phyloP scores from a whole-genome alignment of 352 stramenopile genomes.

The Saprolegnia diclina region DNA sequence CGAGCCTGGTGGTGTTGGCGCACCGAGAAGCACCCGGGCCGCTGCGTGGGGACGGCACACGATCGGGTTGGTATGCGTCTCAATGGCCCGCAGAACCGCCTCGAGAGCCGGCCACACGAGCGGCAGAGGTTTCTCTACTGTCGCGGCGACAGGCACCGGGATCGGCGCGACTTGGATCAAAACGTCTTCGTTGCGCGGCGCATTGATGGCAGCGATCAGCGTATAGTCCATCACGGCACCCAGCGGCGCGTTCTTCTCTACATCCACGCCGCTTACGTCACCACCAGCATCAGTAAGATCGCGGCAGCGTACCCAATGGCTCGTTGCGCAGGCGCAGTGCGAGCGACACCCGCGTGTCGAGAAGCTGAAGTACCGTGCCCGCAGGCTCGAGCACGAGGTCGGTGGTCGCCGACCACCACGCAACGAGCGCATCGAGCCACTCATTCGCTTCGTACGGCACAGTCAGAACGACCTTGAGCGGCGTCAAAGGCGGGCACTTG shows the following conservation, averaged over 20 bases:
- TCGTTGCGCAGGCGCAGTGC: constrained; percentile 5
- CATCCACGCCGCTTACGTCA: neutral
- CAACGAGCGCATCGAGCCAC: constrained; percentile 1
- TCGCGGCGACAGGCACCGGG: neutral
- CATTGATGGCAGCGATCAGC: neutral
- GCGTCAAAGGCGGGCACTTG: constrained; percentile 10
- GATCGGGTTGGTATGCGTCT: constrained; percentile 26
- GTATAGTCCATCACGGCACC: constrained; percentile 10
- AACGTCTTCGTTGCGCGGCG: neutral
- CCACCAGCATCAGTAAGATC: neutral
- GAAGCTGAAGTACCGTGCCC: neutral
- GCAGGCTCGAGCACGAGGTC: constrained; percentile 2
- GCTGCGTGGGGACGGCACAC: constrained; percentile 46
- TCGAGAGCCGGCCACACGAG: neutral
- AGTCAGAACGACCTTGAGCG: neutral
- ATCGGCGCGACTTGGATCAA: neutral
- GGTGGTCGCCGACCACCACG: neutral
- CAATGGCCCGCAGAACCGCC: neutral
- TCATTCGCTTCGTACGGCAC: neutral
- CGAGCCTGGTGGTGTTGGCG: constrained; percentile 44
- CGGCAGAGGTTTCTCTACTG: neutral
- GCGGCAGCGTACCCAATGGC: neutral
- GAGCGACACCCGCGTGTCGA: neutral
- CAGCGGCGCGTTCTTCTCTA: neutral
- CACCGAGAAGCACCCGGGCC: constrained; percentile 52